These are phyloP conservation scores for Neurospora sublineolata DNA, from an alignment of 495 filamentous ascomycete species.

Conservation along the genomic window DNA sequence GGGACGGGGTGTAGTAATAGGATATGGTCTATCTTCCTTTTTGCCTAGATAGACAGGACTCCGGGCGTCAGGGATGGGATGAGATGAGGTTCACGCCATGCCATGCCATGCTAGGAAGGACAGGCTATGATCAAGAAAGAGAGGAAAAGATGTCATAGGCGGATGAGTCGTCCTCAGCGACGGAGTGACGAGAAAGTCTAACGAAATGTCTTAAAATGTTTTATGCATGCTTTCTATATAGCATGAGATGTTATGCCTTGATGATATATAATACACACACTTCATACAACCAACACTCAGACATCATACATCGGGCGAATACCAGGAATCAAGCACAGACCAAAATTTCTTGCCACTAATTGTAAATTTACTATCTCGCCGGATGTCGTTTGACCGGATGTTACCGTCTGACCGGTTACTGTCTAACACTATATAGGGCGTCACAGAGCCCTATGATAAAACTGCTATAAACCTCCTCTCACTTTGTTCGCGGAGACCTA, in stretches of 20 bases:
- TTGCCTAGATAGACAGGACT: neutral
- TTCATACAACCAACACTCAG: neutral
- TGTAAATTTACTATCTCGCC: neutral
- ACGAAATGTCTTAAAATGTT: neutral
- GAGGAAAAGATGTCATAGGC: neutral
- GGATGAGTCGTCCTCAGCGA: neutral
- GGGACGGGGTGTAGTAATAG: neutral
- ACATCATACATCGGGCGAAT: neutral
- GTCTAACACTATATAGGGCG: too few species aligned
- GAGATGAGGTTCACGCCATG: neutral
- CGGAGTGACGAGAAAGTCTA: neutral
- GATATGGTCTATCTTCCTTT: neutral
- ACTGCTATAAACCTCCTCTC: too few species aligned
- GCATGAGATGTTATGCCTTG: neutral
- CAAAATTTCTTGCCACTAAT: neutral
- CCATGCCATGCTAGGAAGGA: neutral
- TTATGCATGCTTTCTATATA: neutral
- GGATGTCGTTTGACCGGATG: neutral
- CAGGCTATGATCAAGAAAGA: neutral
- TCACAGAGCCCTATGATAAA: too few species aligned
- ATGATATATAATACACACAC: neutral
- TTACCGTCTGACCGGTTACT: too few species aligned
- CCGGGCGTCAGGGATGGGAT: neutral
- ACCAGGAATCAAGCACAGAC: neutral
- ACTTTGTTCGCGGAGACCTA: too few species aligned